Base-by-base conservation (phyloP, 2,329 filamentous ascomycete species). In the Penicillium frequentans region DNA sequence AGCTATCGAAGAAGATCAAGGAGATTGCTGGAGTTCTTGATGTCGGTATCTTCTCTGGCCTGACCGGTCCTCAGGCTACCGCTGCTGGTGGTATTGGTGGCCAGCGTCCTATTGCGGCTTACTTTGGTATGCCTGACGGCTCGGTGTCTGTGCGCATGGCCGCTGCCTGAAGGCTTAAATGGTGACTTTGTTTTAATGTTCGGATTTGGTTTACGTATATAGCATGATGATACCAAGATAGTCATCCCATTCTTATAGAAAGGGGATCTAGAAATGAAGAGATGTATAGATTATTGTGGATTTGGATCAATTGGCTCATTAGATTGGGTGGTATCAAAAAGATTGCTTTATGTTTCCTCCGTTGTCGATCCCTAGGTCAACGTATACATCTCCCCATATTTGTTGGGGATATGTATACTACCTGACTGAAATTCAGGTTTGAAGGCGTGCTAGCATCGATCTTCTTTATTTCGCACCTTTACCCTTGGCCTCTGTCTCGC, bases 81-180 rank as follows among this genome's bases (percentile, higher is more conserved):
- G 79, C 82, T 54, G 79, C 82, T 57, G 82, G 86, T 62, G 79
- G 82, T 53, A 77, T 86, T 48, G 88, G 90, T 48, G 92, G 90
- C 1, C 91, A 97, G 78, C 96, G 93, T 78, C 95, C 95, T 0
- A 84, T 97, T 13, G 92, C 92, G 27, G 93, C 91, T 24, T 99
- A 98, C 78, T 99, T 98, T 76, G 95, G 95, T 35, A 90, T 95
- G 86, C 84, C 89, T 45, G 90, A 91, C 69, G 90, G 90, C 3
- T 81, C 79, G 11, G 87, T 90, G 14, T 77, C 87, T 67, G 79
- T 88, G 48, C 71, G 80, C 62, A 74, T 70, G 58, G 79, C 79
- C n/a, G 31, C 56, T 48, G 52, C 51, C 29, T 70, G 54, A 66
- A 29, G 50, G 19, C 11, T 39, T 19, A 23, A 7, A 35, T 24